Evolutionary conservation across 2,329 filamentous ascomycete species (phyloP), one percentile per base, ranked within the genome.

Genomic region (Sporothrix brunneoviolacea): DNA sequence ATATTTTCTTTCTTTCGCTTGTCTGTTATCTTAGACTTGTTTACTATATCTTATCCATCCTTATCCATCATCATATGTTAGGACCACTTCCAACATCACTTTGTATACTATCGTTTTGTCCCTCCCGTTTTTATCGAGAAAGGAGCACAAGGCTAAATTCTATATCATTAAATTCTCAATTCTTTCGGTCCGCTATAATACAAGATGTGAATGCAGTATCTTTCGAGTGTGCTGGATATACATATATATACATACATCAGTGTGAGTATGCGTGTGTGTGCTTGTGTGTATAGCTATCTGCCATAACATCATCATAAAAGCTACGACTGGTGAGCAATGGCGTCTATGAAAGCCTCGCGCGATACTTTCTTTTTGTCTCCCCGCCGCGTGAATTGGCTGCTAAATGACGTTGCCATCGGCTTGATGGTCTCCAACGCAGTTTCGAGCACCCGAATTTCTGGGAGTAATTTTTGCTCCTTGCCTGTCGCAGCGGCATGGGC

Each of bases 381-480:
- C 4, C 28, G 41, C 36, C 52, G 16, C 8, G 51, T 54, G 24
- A 50, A 27, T 35, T 57, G 45, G 33, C 24, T 48, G 6, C 39
- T 43, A 48, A 54, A 49, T 24, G 49, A 30, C 3, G 35, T 18
- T 9, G 51, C 52, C 15, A 48, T 22, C n/a, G 53, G 41, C 53
- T 51, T 19, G 45, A 60, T 37, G 3, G 50, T 53, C n/a, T 58
- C 54, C 15, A 68, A 57, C 4, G 60, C 46, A 7, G 50, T 53
- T 36, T 55, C 43, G 21, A 71, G 52, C 39, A 60, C 50, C 2
- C 60, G 48, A 8, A 65, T 18, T 0, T 60, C 47, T 6, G 65
- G 65, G 5, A 70, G 60, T 9, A 70, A 50, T 7, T 36, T 22
- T 3, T 30, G 8, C 39, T 27, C n/a, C 10, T 41, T 18, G 8